Percentiles rank a stretch among this genome's conserved stretches.
Evolutionary conservation across 306 rosid species (phyloP).

Genomic region (Myrica gale): DNA sequence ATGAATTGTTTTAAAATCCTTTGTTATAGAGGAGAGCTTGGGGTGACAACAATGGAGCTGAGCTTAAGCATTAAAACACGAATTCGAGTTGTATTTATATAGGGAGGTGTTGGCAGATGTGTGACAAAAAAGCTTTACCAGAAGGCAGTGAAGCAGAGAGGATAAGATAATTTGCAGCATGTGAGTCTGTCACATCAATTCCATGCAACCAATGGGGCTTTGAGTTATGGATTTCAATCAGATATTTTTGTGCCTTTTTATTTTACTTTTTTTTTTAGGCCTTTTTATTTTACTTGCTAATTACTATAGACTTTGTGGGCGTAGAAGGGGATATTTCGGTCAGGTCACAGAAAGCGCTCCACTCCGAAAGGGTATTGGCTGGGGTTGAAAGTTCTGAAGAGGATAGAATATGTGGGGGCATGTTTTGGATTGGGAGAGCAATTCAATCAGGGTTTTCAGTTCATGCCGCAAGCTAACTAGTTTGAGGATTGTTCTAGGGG

Average conservation of each 20-base stretch:
- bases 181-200: slow-evolving; percentile 43
- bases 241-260: slow-evolving; percentile 20
- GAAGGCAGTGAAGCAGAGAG: slow-evolving; percentile 21
- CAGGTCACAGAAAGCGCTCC: slow-evolving; percentile 22
- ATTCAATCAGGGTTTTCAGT: not conserved
- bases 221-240: slow-evolving; percentile 41
- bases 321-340: slow-evolving; percentile 30
- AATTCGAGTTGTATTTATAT: slow-evolving; percentile 21
- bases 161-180: slow-evolving; percentile 56
- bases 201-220: slow-evolving; percentile 38
- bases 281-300: not conserved
- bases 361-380: slow-evolving; percentile 32
- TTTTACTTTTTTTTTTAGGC: not conserved
- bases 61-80: slow-evolving; percentile 4
- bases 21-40: not conserved
- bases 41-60: slow-evolving; percentile 1
- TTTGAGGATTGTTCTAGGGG: not conserved
- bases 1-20: slow-evolving; percentile 7
- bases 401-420: slow-evolving; percentile 26
- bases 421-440: slow-evolving; percentile 9
- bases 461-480: not conserved
- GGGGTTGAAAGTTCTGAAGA: slow-evolving; percentile 18
- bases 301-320: not conserved
- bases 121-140: not conserved
- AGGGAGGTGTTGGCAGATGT: not conserved